These are phyloP conservation scores for Calonectria honghensis DNA, from an alignment of 2,329 filamentous ascomycete species.

Conservation along the genomic window DNA sequence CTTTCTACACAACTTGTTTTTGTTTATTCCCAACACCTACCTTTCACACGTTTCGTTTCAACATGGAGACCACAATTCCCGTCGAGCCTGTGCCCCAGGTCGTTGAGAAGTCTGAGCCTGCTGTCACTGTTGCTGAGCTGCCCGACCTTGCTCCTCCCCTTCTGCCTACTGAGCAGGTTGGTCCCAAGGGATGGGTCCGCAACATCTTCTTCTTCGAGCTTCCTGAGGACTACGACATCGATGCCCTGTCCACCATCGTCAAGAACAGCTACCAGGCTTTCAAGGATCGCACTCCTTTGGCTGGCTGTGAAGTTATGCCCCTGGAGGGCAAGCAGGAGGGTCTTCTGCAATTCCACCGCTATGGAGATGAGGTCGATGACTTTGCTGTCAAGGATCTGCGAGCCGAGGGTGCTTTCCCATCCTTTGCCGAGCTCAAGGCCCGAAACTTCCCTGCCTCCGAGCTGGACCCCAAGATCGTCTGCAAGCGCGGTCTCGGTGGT, in stretches of 20 bases:
- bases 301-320: constrained; percentile 39
- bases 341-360: constrained; percentile 39
- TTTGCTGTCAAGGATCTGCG: constrained; percentile 40
- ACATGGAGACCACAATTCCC: constrained; percentile 26
- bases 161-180: constrained; percentile 41
- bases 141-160: constrained; percentile 37
- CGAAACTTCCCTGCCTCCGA: constrained; percentile 35
- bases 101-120: constrained; percentile 18
- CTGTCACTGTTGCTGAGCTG: constrained; percentile 15
- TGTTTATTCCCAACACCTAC: not conserved
- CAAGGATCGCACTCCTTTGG: constrained; percentile 39
- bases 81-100: constrained; percentile 24
- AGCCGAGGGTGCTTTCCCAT: constrained; percentile 32
- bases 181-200: constrained; percentile 42
- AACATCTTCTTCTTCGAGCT: constrained; percentile 43
- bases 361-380: constrained; percentile 42
- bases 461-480: constrained; percentile 34
- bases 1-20: not conserved
- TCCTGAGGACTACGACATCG: constrained; percentile 37
- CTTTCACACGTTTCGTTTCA: constrained; percentile 14
- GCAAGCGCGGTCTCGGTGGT: constrained; percentile 38
- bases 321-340: constrained; percentile 40
- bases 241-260: constrained; percentile 24
- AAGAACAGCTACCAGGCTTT: constrained; percentile 35
- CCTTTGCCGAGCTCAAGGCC: constrained; percentile 41